phyloP scores from a whole-genome alignment of 2,329 filamentous ascomycete species.

The Dothideomycetidae sp. region DNA sequence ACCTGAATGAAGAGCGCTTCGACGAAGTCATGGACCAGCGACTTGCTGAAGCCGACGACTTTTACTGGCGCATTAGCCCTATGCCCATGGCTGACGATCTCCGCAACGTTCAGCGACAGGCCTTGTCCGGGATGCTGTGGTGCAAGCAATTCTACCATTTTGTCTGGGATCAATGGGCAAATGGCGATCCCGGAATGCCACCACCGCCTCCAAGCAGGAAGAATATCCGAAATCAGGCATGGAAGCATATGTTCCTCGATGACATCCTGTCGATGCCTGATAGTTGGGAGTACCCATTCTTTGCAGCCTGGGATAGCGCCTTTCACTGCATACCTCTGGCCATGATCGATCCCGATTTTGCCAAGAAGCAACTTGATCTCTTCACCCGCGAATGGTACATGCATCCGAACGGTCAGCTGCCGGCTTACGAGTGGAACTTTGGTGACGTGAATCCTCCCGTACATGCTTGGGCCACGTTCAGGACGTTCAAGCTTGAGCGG shows the following conservation, averaged over 20 bases:
- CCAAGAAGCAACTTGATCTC: slow-evolving; percentile 92
- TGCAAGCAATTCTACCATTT: slow-evolving; percentile 96
- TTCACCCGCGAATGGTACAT: slow-evolving; percentile 98
- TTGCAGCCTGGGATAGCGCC: slow-evolving; percentile 91
- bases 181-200: slow-evolving; percentile 77
- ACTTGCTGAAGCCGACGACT: slow-evolving; percentile 84
- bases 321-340: slow-evolving; percentile 93
- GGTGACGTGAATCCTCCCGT: slow-evolving; percentile 93
- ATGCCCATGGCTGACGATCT: slow-evolving; percentile 87
- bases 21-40: slow-evolving; percentile 81
- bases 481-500: slow-evolving; percentile 94
- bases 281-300: slow-evolving; percentile 97
- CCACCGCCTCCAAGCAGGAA: slow-evolving; percentile 72
- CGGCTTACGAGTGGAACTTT: slow-evolving; percentile 95
- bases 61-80: slow-evolving; percentile 86
- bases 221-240: slow-evolving; percentile 68
- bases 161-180: slow-evolving; percentile 95
- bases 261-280: slow-evolving; percentile 96
- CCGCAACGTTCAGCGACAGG: slow-evolving; percentile 87
- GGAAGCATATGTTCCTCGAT: slow-evolving; percentile 91
- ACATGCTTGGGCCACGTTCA: slow-evolving; percentile 89
- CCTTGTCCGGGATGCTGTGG: slow-evolving; percentile 95
- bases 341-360: slow-evolving; percentile 96
- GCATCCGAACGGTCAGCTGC: slow-evolving; percentile 90
- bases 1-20: slow-evolving; percentile 83